phyloP scores from a whole-genome alignment of 2,329 filamentous ascomycete species.

The Stylonectria norvegica region DNA sequence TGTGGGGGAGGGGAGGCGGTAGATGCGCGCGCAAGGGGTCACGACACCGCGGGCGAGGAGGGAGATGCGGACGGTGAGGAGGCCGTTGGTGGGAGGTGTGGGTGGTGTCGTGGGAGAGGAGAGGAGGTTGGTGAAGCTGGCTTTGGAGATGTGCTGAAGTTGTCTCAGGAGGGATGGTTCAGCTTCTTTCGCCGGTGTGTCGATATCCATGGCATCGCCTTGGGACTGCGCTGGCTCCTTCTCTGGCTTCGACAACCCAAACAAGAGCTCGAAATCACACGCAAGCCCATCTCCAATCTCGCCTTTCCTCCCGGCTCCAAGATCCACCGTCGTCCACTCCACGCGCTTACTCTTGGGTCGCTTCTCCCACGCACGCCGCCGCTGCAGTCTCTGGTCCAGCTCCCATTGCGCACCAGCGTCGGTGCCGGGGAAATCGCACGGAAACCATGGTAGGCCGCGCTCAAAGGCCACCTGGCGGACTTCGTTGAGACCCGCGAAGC shows the following conservation, averaged over 20 bases:
- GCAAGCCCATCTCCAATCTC: conserved; percentile 79
- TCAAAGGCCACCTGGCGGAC: conserved; percentile 79
- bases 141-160: conserved; percentile 24
- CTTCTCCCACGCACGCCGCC: conserved; percentile 73
- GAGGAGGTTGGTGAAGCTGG: conserved; percentile 31
- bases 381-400: conserved; percentile 61
- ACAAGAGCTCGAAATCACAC: conserved; percentile 77
- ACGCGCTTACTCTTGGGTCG: conserved; percentile 78
- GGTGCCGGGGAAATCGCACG: conserved; percentile 78
- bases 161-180: conserved; percentile 10
- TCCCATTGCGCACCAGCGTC: conserved; percentile 78
- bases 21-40: conserved; percentile 72
- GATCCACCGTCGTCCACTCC: conserved; percentile 69
- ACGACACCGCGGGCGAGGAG: conserved; percentile 69
- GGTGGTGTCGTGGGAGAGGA: conserved; percentile 16
- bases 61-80: conserved; percentile 63
- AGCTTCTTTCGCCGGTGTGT: conserved; percentile 13
- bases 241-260: conserved; percentile 33
- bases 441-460: conserved; percentile 75
- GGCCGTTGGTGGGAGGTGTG: conserved; percentile 33
- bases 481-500: conserved; percentile 80
- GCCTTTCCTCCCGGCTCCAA: conserved; percentile 71
- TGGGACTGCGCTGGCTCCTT: conserved; percentile 17
- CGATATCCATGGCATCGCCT: conserved; percentile 33
- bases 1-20: conserved; percentile 61